These are phyloP conservation scores for Huntiella savannae DNA, from an alignment of 2,329 filamentous ascomycete species.

Conservation along the genomic window DNA sequence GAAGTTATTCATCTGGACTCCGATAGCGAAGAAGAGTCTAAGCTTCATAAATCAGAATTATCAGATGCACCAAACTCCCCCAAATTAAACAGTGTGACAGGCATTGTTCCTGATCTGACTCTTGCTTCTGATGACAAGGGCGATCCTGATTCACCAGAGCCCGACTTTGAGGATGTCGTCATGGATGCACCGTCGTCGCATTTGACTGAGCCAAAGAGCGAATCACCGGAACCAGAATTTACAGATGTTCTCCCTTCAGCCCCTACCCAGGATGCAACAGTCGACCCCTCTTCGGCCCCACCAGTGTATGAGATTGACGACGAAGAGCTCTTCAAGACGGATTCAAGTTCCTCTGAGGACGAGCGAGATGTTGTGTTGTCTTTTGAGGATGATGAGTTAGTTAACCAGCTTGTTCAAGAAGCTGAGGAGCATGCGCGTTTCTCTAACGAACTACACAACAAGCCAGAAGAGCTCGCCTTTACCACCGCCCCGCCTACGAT, in stretches of 20 bases:
- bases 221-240: constrained; percentile 17
- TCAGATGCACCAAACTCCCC: no score
- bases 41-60: neutral
- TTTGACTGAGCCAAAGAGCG: neutral
- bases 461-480: constrained; percentile 28
- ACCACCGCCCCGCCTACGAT: constrained; percentile 56
- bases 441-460: constrained; percentile 67
- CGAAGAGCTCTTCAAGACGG: constrained; percentile 26
- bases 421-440: constrained; percentile 89
- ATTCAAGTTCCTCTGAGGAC: constrained; percentile 1
- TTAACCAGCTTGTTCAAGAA: constrained; percentile 72
- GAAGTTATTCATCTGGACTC: constrained; percentile 44
- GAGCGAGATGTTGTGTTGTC: constrained; percentile 62
- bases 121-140: no score
- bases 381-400: constrained; percentile 76
- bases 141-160: constrained; percentile 1
- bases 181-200: no score
- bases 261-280: constrained; percentile 13
- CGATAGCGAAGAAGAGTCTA: constrained; percentile 27
- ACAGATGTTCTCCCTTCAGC: constrained; percentile 20
- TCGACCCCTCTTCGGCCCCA: constrained; percentile 10
- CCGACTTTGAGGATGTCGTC: constrained; percentile 5
- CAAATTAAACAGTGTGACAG: no score
- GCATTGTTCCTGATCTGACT: no score
- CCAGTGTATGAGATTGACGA: constrained; percentile 16